phyloP scores from a whole-genome alignment of 2,329 filamentous ascomycete genomes.

The Fusarium newnesense region DNA sequence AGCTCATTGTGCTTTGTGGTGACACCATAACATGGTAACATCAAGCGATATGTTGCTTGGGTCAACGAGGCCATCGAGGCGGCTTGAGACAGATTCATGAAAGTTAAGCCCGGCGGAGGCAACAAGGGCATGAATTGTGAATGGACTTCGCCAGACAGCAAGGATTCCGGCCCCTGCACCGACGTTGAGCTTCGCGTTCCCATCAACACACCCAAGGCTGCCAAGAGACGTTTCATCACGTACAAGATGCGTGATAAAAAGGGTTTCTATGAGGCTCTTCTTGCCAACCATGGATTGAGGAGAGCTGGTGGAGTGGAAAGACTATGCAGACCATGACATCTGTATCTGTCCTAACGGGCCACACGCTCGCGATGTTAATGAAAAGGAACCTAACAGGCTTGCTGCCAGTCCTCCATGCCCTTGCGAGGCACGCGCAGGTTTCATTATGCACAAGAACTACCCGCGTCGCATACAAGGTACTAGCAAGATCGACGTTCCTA shows the following conservation, averaged over 20 bases:
- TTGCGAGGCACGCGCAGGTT: not conserved
- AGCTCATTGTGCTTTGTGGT: no score
- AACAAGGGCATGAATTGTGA: not conserved
- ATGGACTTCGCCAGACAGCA: not conserved
- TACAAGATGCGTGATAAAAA: not conserved
- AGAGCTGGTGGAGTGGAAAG: not conserved
- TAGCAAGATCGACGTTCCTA: not conserved
- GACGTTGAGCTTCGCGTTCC: not conserved
- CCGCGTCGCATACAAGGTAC: not conserved
- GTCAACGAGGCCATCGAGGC: not conserved
- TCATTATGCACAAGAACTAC: not conserved
- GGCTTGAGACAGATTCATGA: not conserved
- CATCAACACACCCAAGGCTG: rapidly evolving
- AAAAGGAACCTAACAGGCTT: not conserved
- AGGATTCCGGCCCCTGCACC: not conserved
- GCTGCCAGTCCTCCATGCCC: not conserved
- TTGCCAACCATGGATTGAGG: not conserved
- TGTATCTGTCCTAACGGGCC: not conserved
- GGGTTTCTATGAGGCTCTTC: not conserved
- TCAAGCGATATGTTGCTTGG: not conserved
- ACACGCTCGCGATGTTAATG: not conserved
- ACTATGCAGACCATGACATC: not conserved
- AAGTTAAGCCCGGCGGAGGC: not conserved
- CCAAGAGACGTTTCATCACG: not conserved
- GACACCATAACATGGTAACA: no score